A percentile compares a stretch with the other conserved stretches of the same genome.
Evolutionary conservation across 2,329 filamentous ascomycete species (phyloP).

Genomic region (Alternaria triticina): DNA sequence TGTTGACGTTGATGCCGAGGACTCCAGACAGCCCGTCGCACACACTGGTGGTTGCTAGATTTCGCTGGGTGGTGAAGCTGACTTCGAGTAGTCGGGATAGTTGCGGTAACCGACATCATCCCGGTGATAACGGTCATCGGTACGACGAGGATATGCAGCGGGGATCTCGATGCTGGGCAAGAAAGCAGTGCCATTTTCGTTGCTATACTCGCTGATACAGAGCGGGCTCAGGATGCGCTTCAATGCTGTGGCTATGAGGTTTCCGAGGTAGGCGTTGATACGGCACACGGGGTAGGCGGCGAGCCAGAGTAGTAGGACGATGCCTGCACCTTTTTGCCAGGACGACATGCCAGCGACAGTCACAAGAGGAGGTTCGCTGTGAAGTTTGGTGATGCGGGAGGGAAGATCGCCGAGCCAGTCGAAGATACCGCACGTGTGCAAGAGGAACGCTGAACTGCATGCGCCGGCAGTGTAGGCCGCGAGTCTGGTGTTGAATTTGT

Average conservation of each 20-base stretch:
- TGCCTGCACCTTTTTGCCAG: constrained; percentile 20
- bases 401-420: constrained; percentile 14
- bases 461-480: constrained; percentile 23
- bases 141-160: neutral
- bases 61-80: neutral
- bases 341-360: constrained; percentile 7
- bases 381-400: neutral
- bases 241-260: neutral
- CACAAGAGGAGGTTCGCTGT: neutral
- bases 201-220: constrained; percentile 23
- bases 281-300: constrained; percentile 25
- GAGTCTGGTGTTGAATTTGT: constrained; percentile 21
- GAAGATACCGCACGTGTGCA: constrained; percentile 22
- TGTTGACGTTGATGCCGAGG: neutral
- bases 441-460: constrained; percentile 23
- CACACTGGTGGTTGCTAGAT: neutral
- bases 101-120: neutral
- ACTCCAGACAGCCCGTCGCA: fast-evolving
- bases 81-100: neutral
- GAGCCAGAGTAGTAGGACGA: constrained; percentile 24
- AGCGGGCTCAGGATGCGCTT: constrained; percentile 10
- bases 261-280: constrained; percentile 20
- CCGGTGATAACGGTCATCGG: neutral
- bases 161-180: constrained; percentile 31
- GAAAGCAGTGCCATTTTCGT: constrained; percentile 11